phyloP scores from a whole-genome alignment of 352 stramenopile species.

The Globisporangium canariense region DNA sequence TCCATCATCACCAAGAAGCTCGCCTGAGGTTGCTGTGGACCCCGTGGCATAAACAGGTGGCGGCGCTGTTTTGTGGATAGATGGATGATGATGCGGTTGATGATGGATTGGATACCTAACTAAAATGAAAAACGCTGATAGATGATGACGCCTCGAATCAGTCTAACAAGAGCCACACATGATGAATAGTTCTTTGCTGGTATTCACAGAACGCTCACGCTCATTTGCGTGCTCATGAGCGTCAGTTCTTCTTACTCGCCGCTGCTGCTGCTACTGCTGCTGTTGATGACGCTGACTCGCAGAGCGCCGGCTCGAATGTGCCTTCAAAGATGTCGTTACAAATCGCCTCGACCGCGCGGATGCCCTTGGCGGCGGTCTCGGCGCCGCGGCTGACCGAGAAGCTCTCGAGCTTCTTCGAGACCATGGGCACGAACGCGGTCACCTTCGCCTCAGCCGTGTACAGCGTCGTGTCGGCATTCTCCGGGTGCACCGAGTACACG shows the following conservation, averaged over 20 bases:
- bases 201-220: neutral
- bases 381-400: slow-evolving; percentile 71
- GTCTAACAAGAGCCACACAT: neutral
- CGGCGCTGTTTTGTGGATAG: slow-evolving; percentile 7
- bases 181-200: neutral
- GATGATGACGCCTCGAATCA: neutral
- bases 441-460: slow-evolving; percentile 78
- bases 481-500: slow-evolving; percentile 70
- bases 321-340: slow-evolving; percentile 86
- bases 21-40: slow-evolving; percentile 15
- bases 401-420: slow-evolving; percentile 78
- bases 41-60: slow-evolving; percentile 21
- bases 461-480: slow-evolving; percentile 48
- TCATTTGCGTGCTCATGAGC: neutral
- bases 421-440: slow-evolving; percentile 77
- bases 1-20: neutral
- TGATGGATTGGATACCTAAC: slow-evolving; percentile 1
- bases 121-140: slow-evolving; percentile 12
- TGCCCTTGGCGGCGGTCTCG: slow-evolving; percentile 77
- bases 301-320: slow-evolving; percentile 66
- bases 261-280: slow-evolving; percentile 1
- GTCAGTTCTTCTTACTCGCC: neutral
- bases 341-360: slow-evolving; percentile 74
- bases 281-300: slow-evolving; percentile 29
- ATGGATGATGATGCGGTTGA: neutral